Evolutionary conservation across 2,329 filamentous ascomycete species (phyloP).

Genomic region (Nemania abortiva): DNA sequence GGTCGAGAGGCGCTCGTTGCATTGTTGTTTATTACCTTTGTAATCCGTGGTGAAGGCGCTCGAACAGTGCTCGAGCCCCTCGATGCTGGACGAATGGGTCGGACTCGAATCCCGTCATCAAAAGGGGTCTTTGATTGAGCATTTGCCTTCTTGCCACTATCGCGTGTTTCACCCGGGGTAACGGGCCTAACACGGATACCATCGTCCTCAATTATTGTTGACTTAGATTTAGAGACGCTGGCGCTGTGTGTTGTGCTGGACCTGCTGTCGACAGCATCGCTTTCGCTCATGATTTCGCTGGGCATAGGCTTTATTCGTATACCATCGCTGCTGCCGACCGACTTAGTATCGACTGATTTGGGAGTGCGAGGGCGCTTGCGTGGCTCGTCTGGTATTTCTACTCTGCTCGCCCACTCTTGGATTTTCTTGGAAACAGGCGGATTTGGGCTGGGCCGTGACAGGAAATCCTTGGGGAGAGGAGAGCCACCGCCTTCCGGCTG

Average conservation of each 20-base stretch:
- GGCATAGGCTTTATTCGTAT: conserved; percentile 55
- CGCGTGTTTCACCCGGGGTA: conserved; percentile 32
- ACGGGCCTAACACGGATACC: conserved; percentile 49
- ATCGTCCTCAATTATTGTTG: conserved; percentile 47
- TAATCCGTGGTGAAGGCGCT: conserved; percentile 47
- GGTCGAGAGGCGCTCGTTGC: conserved; percentile 40
- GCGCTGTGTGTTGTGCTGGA: conserved; percentile 43
- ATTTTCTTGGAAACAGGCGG: conserved; percentile 70
- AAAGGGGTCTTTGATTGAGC: conserved; percentile 42
- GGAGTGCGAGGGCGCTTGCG: conserved; percentile 55
- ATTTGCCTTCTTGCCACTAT: conserved; percentile 46
- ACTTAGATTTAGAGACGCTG: conserved; percentile 40
- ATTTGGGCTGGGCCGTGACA: conserved; percentile 65
- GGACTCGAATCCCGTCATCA: conserved; percentile 54
- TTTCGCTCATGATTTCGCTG: conserved; percentile 42
- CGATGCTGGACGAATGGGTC: conserved; percentile 44
- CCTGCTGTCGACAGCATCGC: conserved; percentile 40
- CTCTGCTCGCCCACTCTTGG: conserved; percentile 70
- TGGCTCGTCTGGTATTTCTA: conserved; percentile 62
- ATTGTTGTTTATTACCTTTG: conserved; percentile 43
- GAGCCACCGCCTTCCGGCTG: conserved; percentile 52
- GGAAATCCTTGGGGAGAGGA: conserved; percentile 70
- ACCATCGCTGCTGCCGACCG: conserved; percentile 54
- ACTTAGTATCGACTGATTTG: conserved; percentile 54
- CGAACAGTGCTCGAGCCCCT: conserved; percentile 48